These are phyloP conservation scores for Canariomyces notabilis DNA, from an alignment of 2,329 filamentous ascomycete species.

Conservation along the genomic window DNA sequence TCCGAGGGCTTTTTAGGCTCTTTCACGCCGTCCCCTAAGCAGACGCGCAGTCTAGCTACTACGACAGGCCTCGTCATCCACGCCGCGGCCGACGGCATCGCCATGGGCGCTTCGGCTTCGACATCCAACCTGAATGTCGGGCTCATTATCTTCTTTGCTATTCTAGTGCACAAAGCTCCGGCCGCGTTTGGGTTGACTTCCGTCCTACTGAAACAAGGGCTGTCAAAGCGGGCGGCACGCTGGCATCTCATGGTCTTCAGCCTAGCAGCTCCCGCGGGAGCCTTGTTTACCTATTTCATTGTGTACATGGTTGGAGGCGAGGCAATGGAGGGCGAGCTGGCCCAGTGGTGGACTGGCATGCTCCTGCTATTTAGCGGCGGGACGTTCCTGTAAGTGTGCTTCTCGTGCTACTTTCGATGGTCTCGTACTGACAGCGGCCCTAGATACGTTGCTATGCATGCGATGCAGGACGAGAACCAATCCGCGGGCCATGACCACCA, in stretches of 20 bases:
- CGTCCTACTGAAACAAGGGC: conserved; percentile 80
- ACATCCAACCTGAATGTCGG: conserved; percentile 69
- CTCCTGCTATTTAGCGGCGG: conserved; percentile 91
- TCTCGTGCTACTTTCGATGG: background rate
- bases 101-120: conserved; percentile 84
- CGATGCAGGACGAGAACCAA: conserved; percentile 75
- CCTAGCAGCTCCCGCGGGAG: conserved; percentile 81
- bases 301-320: conserved; percentile 68
- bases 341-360: conserved; percentile 88
- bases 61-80: conserved; percentile 96
- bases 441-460: conserved; percentile 97
- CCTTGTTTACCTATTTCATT: conserved; percentile 74
- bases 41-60: conserved; percentile 66
- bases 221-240: conserved; percentile 79
- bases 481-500: conserved; percentile 49
- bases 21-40: conserved; percentile 52
- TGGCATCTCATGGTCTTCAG: conserved; percentile 88
- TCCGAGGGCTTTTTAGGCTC: conserved; percentile 56
- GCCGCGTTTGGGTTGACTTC: conserved; percentile 93
- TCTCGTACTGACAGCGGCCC: background rate
- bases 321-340: conserved; percentile 51
- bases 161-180: conserved; percentile 96
- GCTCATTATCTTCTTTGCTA: conserved; percentile 89
- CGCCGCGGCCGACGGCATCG: conserved; percentile 90
- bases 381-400: conserved; percentile 77